These are phyloP conservation scores for Sphaerobolus stellatus DNA, from an alignment of 1,284 basidiomycete genomes.

Conservation along the genomic window DNA sequence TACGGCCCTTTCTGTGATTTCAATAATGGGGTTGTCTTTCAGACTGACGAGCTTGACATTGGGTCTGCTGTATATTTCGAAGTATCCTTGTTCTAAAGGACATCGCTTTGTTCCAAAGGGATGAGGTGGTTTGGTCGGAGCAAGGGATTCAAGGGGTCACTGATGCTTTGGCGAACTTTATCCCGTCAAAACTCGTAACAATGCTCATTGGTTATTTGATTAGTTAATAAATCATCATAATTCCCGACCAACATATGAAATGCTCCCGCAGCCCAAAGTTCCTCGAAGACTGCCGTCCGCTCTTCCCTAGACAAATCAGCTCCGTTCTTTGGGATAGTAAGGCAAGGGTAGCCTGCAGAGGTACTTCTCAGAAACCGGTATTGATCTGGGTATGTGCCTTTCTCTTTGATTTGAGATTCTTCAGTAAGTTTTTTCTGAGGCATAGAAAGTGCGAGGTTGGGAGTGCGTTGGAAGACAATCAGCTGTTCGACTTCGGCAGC, in stretches of 20 bases:
- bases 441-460: background rate
- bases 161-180: background rate
- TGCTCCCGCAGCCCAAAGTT: background rate
- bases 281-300: background rate
- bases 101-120: background rate
- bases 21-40: background rate
- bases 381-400: background rate
- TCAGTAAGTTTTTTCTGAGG: background rate
- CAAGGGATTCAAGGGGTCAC: background rate
- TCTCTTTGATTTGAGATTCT: background rate
- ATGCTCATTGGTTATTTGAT: background rate
- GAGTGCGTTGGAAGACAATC: conserved; percentile 1
- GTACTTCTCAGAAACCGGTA: background rate
- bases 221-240: background rate
- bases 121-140: background rate
- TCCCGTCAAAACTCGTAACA: background rate
- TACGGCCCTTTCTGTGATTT: background rate
- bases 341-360: background rate
- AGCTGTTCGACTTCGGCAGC: background rate
- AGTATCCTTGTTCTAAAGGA: background rate
- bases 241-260: background rate
- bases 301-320: background rate
- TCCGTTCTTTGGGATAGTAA: background rate
- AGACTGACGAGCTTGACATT: background rate
- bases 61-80: background rate